phyloP scores from a whole-genome alignment of 805 yeast species.

The Wickerhamiella domercqiae region DNA sequence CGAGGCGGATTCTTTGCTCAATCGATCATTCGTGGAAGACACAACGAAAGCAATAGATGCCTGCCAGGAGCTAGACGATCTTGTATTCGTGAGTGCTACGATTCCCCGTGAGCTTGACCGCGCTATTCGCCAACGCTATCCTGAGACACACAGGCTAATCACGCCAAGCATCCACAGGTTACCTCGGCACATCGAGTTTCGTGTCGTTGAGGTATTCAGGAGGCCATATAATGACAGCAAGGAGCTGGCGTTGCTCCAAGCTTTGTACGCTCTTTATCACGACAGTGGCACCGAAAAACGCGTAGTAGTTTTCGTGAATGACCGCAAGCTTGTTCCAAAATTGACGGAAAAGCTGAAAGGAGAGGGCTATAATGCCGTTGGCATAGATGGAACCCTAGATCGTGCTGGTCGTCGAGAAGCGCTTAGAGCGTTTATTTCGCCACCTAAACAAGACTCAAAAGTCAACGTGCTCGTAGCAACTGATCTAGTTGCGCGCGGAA shows the following conservation, averaged over 20 bases:
- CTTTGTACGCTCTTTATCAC: slow-evolving; percentile 65
- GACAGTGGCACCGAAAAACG: slow-evolving; percentile 72
- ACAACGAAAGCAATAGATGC: slow-evolving; percentile 40
- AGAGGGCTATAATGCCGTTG: slow-evolving; percentile 44
- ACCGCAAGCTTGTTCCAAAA: slow-evolving; percentile 43
- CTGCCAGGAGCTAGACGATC: slow-evolving; percentile 41
- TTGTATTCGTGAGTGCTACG: slow-evolving; percentile 79
- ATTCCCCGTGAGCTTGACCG: slow-evolving; percentile 64
- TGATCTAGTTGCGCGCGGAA: slow-evolving; percentile 78
- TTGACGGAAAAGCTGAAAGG: slow-evolving; percentile 40
- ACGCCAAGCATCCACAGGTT: slow-evolving; percentile 75
- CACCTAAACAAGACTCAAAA: slow-evolving; percentile 27
- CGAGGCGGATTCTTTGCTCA: slow-evolving; percentile 89
- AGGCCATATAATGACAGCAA: slow-evolving; percentile 78
- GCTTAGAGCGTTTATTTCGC: slow-evolving; percentile 47
- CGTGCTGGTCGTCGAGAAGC: slow-evolving; percentile 38
- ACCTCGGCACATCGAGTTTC: slow-evolving; percentile 60
- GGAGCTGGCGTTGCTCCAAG: slow-evolving; percentile 73
- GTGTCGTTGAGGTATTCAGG: slow-evolving; percentile 58
- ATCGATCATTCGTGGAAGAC: slow-evolving; percentile 55
- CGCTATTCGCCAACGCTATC: slow-evolving; percentile 44
- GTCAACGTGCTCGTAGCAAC: slow-evolving; percentile 59
- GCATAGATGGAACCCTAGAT: slow-evolving; percentile 50
- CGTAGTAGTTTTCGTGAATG: slow-evolving; percentile 72
- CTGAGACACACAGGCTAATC: slow-evolving; percentile 47